A percentile compares a stretch with the other conserved stretches of the same genome.
Conservation (phyloP, 352 stramenopile species). For the Phytophthora pisi region DNA sequence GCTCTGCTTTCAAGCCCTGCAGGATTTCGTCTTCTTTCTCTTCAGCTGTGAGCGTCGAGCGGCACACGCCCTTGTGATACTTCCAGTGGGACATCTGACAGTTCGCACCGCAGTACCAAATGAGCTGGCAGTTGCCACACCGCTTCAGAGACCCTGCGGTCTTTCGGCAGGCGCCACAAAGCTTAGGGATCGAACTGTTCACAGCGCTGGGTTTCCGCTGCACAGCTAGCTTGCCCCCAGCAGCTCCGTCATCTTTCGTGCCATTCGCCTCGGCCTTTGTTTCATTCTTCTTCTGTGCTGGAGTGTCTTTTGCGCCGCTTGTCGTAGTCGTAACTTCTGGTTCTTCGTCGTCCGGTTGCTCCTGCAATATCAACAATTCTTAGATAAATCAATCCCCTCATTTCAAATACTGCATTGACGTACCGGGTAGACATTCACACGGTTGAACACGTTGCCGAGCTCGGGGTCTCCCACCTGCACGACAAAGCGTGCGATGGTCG, state of each 20-base stretch:
- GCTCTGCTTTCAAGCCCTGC: slow-evolving; percentile 51
- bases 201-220: slow-evolving; percentile 35
- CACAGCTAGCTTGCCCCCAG: slow-evolving; percentile 34
- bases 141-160: slow-evolving; percentile 58
- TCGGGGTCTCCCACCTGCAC: slow-evolving; percentile 62
- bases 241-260: slow-evolving; percentile 9
- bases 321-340: slow-evolving; percentile 26
- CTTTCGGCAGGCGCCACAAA: slow-evolving; percentile 70
- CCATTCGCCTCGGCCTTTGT: slow-evolving; percentile 15
- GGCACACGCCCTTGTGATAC: slow-evolving; percentile 74
- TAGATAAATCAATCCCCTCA: slow-evolving; percentile 1
- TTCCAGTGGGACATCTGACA: slow-evolving; percentile 87
- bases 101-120: slow-evolving; percentile 76
- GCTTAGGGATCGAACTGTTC: slow-evolving; percentile 47
- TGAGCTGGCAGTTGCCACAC: slow-evolving; percentile 74
- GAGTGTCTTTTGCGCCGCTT: slow-evolving; percentile 4
- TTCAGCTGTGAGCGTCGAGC: slow-evolving; percentile 37
- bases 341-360: slow-evolving; percentile 43
- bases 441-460: slow-evolving; percentile 65
- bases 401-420: not conserved
- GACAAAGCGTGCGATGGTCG: slow-evolving; percentile 77
- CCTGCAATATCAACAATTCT: slow-evolving; percentile 27
- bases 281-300: slow-evolving; percentile 23
- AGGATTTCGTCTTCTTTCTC: slow-evolving; percentile 54
- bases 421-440: slow-evolving; percentile 81